Percentiles rank a stretch among this genome's conserved stretches.
These are phyloP conservation scores for Ophiostoma sp. DNA, from an alignment of 2,329 filamentous ascomycete genomes.

Conservation along the genomic window DNA sequence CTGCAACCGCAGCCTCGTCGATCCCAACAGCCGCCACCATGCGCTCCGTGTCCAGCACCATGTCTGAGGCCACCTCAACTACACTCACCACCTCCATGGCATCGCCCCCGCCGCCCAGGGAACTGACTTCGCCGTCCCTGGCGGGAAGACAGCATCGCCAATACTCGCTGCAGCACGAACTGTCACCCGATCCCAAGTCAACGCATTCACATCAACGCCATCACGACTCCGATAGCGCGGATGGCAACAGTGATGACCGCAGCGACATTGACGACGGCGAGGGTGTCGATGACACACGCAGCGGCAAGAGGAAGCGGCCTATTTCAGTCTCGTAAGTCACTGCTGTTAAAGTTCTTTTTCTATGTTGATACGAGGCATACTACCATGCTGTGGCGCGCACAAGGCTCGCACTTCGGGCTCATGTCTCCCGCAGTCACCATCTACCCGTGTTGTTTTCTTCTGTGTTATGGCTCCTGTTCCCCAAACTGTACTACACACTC, in stretches of 20 bases:
- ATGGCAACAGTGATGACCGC: slow-evolving; percentile 37
- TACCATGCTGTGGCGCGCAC: neutral
- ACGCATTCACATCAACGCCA: slow-evolving; percentile 5
- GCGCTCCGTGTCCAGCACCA: slow-evolving; percentile 15
- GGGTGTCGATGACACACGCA: slow-evolving; percentile 41
- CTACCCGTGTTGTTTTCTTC: no score
- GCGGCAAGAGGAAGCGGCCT: slow-evolving; percentile 55
- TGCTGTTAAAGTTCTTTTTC: neutral
- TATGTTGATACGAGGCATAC: neutral
- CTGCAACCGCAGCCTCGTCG: neutral
- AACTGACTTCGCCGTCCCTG: neutral
- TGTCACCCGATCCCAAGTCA: slow-evolving; percentile 16
- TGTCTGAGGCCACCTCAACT: slow-evolving; percentile 17
- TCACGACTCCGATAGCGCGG: slow-evolving; percentile 30
- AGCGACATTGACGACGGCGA: slow-evolving; percentile 41
- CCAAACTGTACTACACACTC: neutral
- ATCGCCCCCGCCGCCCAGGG: neutral
- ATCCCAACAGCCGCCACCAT: slow-evolving; percentile 13
- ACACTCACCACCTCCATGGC: slow-evolving; percentile 12
- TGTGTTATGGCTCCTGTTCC: neutral
- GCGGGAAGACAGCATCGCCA: slow-evolving; percentile 15
- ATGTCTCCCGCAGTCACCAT: slow-evolving; percentile 13
- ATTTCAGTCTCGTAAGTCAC: slow-evolving; percentile 55
- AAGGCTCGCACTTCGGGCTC: slow-evolving; percentile 20
- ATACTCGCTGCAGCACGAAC: slow-evolving; percentile 16